phyloP scores from a whole-genome alignment of 73 alveolate genomes.

The Paramecium sonneborni region DNA sequence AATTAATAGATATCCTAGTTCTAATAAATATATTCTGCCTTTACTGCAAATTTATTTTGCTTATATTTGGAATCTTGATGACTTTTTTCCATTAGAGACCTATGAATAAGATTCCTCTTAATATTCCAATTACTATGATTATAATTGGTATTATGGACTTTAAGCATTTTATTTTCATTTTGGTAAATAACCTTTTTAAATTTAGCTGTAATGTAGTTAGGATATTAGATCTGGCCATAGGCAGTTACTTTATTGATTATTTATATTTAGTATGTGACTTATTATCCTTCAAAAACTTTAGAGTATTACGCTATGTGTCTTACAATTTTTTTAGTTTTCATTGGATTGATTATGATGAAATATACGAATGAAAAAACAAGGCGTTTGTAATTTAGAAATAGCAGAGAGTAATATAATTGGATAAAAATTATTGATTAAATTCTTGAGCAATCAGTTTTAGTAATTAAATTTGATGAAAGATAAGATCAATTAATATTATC shows the following conservation, averaged over 20 bases:
- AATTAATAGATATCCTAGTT: no score
- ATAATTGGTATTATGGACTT: background rate
- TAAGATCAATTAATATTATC: background rate
- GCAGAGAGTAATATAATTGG: background rate
- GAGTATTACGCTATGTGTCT: background rate
- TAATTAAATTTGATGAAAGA: background rate
- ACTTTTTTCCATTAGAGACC: no score
- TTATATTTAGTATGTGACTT: background rate
- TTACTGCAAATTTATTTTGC: no score
- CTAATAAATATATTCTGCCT: no score
- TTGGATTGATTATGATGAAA: background rate
- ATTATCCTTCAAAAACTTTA: background rate
- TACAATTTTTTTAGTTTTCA: background rate
- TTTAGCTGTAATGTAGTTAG: background rate
- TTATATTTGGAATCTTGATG: no score
- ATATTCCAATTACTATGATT: background rate
- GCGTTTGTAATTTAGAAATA: background rate
- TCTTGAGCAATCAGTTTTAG: background rate
- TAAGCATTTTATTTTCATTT: background rate
- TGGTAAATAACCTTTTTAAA: background rate
- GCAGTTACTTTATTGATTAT: background rate
- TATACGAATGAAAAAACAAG: background rate
- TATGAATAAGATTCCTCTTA: no score
- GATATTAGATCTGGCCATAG: background rate
- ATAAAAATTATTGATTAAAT: background rate